phyloP scores from a whole-genome alignment of 495 filamentous ascomycete genomes.

The Talaromyces borbonicus region DNA sequence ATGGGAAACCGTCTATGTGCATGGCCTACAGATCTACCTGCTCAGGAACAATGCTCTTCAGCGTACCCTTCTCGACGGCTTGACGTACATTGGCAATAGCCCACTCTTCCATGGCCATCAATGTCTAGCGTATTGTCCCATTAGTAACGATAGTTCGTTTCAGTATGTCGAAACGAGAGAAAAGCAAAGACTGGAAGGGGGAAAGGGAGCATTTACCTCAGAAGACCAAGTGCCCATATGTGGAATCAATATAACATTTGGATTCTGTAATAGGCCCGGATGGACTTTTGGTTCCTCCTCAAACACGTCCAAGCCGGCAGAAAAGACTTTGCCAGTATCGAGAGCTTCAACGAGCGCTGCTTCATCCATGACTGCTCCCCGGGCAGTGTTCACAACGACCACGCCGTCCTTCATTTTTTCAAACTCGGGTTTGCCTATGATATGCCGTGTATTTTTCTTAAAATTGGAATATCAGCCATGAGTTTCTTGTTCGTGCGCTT shows the following conservation, averaged over 20 bases:
- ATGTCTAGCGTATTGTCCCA: slow-evolving; percentile 45
- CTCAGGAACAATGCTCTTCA: slow-evolving; percentile 50
- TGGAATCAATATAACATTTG: slow-evolving; percentile 52
- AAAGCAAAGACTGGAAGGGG: background rate
- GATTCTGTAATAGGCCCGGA: slow-evolving; percentile 48
- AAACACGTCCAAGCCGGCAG: slow-evolving; percentile 58
- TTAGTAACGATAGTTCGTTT: too few relatives aligned
- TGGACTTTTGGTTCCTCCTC: slow-evolving; percentile 60
- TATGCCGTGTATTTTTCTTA: slow-evolving; percentile 56
- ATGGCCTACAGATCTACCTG: slow-evolving; percentile 36
- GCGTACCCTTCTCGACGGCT: slow-evolving; percentile 43
- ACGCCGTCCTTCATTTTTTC: slow-evolving; percentile 60
- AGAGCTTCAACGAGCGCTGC: slow-evolving; percentile 56
- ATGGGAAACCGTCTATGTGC: too few relatives aligned
- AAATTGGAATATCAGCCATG: background rate
- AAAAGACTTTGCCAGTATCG: slow-evolving; percentile 48
- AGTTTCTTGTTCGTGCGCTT: too few relatives aligned
- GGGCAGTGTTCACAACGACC: slow-evolving; percentile 63
- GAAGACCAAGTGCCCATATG: slow-evolving; percentile 62
- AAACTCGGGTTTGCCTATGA: slow-evolving; percentile 54
- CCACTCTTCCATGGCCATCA: slow-evolving; percentile 56
- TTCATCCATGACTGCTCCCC: slow-evolving; percentile 63
- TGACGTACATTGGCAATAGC: slow-evolving; percentile 50
- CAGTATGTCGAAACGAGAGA: too few relatives aligned
- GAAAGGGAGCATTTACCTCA: slow-evolving; percentile 33